Evolutionary conservation across 73 alveolate species (phyloP), one percentile per base, ranked within the genome.

Genomic region (Paramecium primaurelia): DNA sequence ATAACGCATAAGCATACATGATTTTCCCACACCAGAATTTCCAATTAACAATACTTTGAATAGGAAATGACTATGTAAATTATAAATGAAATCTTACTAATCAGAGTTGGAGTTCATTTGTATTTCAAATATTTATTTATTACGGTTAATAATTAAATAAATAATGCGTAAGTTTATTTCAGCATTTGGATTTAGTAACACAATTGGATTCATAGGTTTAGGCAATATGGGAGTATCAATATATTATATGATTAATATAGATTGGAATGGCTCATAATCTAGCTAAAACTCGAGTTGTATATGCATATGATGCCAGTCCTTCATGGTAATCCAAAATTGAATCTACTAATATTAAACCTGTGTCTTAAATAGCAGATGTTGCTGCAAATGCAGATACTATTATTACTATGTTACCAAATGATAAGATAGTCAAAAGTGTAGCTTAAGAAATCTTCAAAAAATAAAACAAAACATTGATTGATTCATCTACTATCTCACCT

Each of bases 211-310:
- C 95, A 83, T 96, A 9, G 98, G 98, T 8, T 89, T 96, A 28
- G 97, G 97, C 2, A 91, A 95, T 75, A 96, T 96, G 98, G 98
- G 98, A 34, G 93, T 93, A 83, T 93, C 95, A 30, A 88, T 95
- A 96, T 16, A 18, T 4, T 1, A 7, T 54, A 75, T 94, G 45
- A 88, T 68, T 25, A 93, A 85, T 73, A 84, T 54, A 92, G 88
- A 25, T 71, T 37, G 86, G 93, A 2, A 86, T 86, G 86, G 59
- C 58, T 6, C 91, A 80, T 12, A 80, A 80, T 45, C 75, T 80
- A 47, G 71, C 91, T 8, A 80, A 80, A 18, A 25, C 47, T 9
- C 3, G 58, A 32, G 8, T 20, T 4, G 91, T 80, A 22, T 36
- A 45, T 25, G 97, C 96, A 3, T 94, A 75, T 68, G 87, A 89